Evolutionary conservation across 1,284 basidiomycete species (phyloP), one percentile per base, ranked within the genome.

Genomic region (Malassezia equina): DNA sequence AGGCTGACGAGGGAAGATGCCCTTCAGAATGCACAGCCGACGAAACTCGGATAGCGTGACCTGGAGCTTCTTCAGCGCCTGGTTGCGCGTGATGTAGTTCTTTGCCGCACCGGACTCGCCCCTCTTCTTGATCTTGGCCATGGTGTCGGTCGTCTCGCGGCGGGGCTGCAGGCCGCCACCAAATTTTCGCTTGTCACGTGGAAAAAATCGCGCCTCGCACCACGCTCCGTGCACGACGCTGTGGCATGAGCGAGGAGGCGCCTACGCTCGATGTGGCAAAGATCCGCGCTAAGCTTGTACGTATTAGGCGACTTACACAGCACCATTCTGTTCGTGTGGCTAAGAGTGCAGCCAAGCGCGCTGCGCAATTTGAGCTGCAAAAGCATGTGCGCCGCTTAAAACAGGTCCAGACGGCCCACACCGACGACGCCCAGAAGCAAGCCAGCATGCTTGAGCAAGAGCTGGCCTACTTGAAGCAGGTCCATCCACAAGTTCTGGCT

Each of bases 1-100:
- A 17, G 94, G 94, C 75, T 98, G 93, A 48, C 93, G 86, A 60
- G 94, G 94, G 77, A 93, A 96, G 73, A 99, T 95, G 25, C 94
- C 94, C 80, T 99, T 99, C 66, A 99, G 79, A 66, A 99, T 99
- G 77, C 94, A 99, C 48, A 99, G 79, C 55, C 94, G 82, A 60
- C 94, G 84, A 78, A 99, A 99, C 77, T 99, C 94, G 53, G 90
- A 88, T 34, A 99, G 80, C 32, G 93, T 93, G 75, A 90, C 88
- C 78, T 99, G 94, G 19, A 98, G 81, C 79, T 77, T 77, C 71
- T 77, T 77, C 55, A 77, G 67, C 12, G 77, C 66, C 58, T 85
- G 80, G 58, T 89, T 90, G 40, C 94, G 84, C 42, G 94, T 98
- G 54, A 77, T 64, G 61, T 76, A 77, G 71, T 77, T 64, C 78